A percentile compares a stretch with the other conserved stretches of the same genome.
These are phyloP conservation scores for Quercus lobata DNA, from an alignment of 331 rosid species.

Conservation along the genomic window DNA sequence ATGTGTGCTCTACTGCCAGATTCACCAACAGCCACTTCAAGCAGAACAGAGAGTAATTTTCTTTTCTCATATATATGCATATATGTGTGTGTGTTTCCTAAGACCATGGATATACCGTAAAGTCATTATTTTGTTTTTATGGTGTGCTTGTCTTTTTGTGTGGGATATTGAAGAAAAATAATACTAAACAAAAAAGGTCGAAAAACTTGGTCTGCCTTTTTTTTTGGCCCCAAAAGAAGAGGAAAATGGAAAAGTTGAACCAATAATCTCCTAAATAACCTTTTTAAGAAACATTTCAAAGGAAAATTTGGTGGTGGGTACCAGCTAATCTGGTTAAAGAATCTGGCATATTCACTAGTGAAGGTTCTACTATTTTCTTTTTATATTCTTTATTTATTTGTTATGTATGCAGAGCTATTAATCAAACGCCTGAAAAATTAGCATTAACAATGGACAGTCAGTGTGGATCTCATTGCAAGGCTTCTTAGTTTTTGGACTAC, in stretches of 20 bases:
- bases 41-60: slow-evolving; percentile 52
- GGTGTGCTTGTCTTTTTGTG: not conserved
- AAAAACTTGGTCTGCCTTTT: too few relatives aligned
- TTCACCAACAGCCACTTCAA: slow-evolving; percentile 62
- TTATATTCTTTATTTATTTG: not conserved
- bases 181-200: too few relatives aligned
- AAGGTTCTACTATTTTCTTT: not conserved
- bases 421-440: not conserved
- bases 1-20: slow-evolving; percentile 60
- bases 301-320: too few relatives aligned
- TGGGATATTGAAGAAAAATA: too few relatives aligned
- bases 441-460: not conserved
- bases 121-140: not conserved
- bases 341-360: not conserved
- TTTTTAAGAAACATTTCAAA: too few relatives aligned
- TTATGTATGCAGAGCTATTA: not conserved
- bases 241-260: too few relatives aligned
- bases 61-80: not conserved
- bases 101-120: not conserved
- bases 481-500: not conserved
- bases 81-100: not conserved
- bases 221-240: too few relatives aligned
- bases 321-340: not conserved
- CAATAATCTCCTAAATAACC: too few relatives aligned
- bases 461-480: not conserved